Evolutionary conservation across 192 early-diverging fungal genomes (phyloP).

Genomic region (Coemansia furcata): DNA sequence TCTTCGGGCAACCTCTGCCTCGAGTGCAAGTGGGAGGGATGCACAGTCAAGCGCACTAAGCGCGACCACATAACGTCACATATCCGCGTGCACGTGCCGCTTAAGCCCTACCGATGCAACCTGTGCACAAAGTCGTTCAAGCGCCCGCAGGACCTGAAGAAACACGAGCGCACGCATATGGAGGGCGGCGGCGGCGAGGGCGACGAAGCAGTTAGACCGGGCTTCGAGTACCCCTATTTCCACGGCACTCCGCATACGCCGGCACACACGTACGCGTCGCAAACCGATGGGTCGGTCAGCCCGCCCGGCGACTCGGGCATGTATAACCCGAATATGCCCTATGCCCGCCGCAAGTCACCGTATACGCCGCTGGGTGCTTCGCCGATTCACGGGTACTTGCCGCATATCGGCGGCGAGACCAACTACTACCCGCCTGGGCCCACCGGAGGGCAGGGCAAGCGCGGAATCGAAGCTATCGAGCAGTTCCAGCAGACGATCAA

Average conservation of each 20-base stretch:
- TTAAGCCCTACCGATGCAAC: slow-evolving; percentile 84
- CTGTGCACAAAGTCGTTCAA: slow-evolving; percentile 88
- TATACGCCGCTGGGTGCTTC: slow-evolving; percentile 35
- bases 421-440: slow-evolving; percentile 6
- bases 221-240: slow-evolving; percentile 36
- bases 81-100: slow-evolving; percentile 85
- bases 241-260: slow-evolving; percentile 21
- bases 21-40: slow-evolving; percentile 84
- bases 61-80: slow-evolving; percentile 99
- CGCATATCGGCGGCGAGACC: slow-evolving; percentile 23
- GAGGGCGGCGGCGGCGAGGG: slow-evolving; percentile 33
- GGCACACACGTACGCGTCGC: slow-evolving; percentile 33
- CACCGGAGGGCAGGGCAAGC: slow-evolving; percentile 18
- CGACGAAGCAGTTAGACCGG: slow-evolving; percentile 9
- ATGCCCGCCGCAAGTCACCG: slow-evolving; percentile 32
- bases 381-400: slow-evolving; percentile 39
- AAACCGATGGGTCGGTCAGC: slow-evolving; percentile 36
- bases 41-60: slow-evolving; percentile 71
- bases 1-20: slow-evolving; percentile 84
- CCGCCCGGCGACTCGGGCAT: slow-evolving; percentile 23
- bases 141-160: slow-evolving; percentile 93
- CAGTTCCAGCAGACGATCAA: slow-evolving; percentile 51
- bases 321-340: slow-evolving; percentile 12
- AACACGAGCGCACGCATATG: slow-evolving; percentile 84
- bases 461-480: slow-evolving; percentile 49